Percentiles rank a stretch among this genome's conserved stretches.
Evolutionary conservation across 495 filamentous ascomycete species (phyloP).

Genomic region (Talaromyces trachyspermus): DNA sequence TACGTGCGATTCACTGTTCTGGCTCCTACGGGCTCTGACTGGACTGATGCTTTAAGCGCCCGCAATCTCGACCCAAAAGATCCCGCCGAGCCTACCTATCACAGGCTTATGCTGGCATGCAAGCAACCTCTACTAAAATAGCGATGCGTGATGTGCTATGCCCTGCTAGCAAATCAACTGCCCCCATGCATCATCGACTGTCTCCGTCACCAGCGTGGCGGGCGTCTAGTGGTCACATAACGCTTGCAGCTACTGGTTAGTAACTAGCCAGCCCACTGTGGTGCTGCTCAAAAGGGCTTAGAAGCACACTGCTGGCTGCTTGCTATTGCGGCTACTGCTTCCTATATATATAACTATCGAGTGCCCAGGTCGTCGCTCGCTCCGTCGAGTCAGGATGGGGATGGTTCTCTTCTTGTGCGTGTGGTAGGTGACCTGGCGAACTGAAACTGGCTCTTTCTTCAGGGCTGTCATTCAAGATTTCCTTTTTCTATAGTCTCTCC

Average conservation of each 20-base stretch:
- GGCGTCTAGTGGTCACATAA: slow-evolving; percentile 1
- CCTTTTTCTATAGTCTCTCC: slow-evolving; percentile 10
- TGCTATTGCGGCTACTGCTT: background rate
- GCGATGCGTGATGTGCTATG: background rate
- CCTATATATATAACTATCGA: slow-evolving; percentile 5
- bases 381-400: slow-evolving; percentile 2
- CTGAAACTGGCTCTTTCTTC: slow-evolving; percentile 5
- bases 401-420: background rate
- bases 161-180: slow-evolving; percentile 4
- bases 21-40: background rate
- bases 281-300: background rate
- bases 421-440: background rate
- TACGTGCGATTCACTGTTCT: background rate
- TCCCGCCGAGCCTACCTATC: slow-evolving; percentile 7
- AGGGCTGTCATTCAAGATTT: slow-evolving; percentile 5
- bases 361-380: background rate
- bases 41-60: slow-evolving; percentile 5
- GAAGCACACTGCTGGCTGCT: background rate
- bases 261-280: slow-evolving; percentile 3
- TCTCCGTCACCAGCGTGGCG: background rate
- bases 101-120: too few relatives aligned
- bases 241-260: slow-evolving; percentile 2
- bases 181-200: background rate
- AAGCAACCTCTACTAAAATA: slow-evolving; percentile 3
- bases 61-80: background rate